These are phyloP conservation scores for Orbilia quercus DNA, from an alignment of 2,329 filamentous ascomycete genomes.

Conservation along the genomic window DNA sequence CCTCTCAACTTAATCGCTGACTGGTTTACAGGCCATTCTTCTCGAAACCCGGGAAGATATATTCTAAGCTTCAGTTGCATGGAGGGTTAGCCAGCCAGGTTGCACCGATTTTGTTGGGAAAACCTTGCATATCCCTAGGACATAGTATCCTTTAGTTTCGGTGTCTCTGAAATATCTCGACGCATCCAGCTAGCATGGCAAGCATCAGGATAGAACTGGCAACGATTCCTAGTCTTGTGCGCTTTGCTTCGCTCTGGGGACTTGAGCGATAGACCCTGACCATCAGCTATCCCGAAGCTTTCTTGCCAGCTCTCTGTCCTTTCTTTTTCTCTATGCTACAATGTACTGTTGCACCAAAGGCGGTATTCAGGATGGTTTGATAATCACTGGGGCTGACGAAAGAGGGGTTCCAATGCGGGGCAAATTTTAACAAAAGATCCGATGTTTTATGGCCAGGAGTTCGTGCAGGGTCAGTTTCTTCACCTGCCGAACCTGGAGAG, in stretches of 20 bases:
- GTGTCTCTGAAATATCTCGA: slow-evolving; percentile 34
- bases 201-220: slow-evolving; percentile 22
- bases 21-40: slow-evolving; percentile 28
- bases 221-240: slow-evolving; percentile 23
- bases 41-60: slow-evolving; percentile 56
- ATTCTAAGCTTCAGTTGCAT: slow-evolving; percentile 31
- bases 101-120: slow-evolving; percentile 41
- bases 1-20: slow-evolving; percentile 1
- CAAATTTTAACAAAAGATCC: slow-evolving; percentile 38
- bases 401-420: slow-evolving; percentile 40
- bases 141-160: slow-evolving; percentile 9
- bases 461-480: slow-evolving; percentile 15
- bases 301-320: too few relatives aligned
- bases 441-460: slow-evolving; percentile 34
- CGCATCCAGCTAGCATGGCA: slow-evolving; percentile 39
- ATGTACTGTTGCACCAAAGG: neutral
- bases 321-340: too few relatives aligned
- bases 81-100: slow-evolving; percentile 1
- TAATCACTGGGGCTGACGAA: neutral
- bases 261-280: too few relatives aligned
- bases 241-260: slow-evolving; percentile 2
- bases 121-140: slow-evolving; percentile 42
- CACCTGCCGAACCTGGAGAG: slow-evolving; percentile 22
- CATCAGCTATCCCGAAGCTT: too few relatives aligned
- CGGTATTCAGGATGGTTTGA: slow-evolving; percentile 4